Base-by-base conservation (phyloP, 2,329 filamentous ascomycete species). In the Botryotinia narcissicola region DNA sequence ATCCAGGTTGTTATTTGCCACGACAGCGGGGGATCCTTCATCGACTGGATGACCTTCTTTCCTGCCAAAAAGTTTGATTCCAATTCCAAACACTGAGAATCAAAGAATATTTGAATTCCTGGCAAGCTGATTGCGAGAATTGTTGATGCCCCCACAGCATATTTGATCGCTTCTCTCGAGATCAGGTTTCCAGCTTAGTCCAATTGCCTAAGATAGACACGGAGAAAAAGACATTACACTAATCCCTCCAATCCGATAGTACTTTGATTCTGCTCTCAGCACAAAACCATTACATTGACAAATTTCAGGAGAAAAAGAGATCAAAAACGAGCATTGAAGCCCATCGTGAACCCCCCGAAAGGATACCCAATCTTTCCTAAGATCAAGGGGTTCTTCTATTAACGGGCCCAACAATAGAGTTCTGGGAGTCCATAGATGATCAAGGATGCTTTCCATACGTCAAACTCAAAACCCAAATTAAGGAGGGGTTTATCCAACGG, bases 401-500 rank as follows among this genome's bases (percentile, higher is more conserved):
- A 14, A 25, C 2, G 59, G 20, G 6, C 1, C 3, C 29, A 37
- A 61, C 5, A 37, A 5, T 12, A 40, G 10, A 14, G 20, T 61
- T 4, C 6, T n/a, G 0, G 8, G 14, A 6, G 2, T 2, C 1
- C 2, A 54, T 5, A 54, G n/a, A 8, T 29, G 5, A 1, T 0
- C 14, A n/a, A 51, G 14, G 6, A 59, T 35, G 8, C 16, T 29
- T 59, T 29, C 3, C 18, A 32, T 35, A 22, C 18, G 3, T 20
- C 16, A 5, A 37, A 37, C 10, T 22, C 32, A 10, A 16, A 35
- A 25, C 4, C 4, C 22, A 51, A 54, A 29, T 57, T 1, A 57
- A 29, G n/a, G n/a, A 9, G 0, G 4, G 29, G 29, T 29, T 3
- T 3, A 4, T 29, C 29, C 57, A 59, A 32, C 18, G 2, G 18